Evolutionary conservation across 331 rosid genomes (phyloP), one percentile per base, ranked within the genome.

Genomic region (Dryas integrifolia): DNA sequence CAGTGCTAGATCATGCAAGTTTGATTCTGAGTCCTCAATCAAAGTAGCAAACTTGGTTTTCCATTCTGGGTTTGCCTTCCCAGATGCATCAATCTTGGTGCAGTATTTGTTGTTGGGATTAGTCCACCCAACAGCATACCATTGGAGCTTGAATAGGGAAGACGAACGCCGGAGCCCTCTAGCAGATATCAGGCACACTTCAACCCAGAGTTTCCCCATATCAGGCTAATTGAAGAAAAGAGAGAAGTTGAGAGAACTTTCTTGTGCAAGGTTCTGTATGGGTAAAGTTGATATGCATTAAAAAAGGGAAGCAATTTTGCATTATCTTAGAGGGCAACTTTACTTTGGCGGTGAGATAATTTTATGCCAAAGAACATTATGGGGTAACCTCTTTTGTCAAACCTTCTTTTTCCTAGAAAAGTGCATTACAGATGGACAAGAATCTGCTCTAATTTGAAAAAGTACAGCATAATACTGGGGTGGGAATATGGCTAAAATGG

Each of bases 121-220:
- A 64, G 90, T 76, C 96, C 98, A 92, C 26, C 87, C 96, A 46
- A 92, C 96, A 6, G 91, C 98, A 61, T 75, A 88, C 96, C 95
- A 92, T 40, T 88, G 98, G 64, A 88, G 95, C 83, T 85, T 92
- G 92, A 91, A 88, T 11, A 90, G 77, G 57, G 90, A 79, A 10
- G 85, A 79, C 9, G 95, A 79, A 53, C 80, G 90, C 66, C 84
- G 81, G 9, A 92, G 86, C 57, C 87, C 95, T 5, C 92, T 81
- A 18, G 98, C 96, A 57, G 98, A 90, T 74, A 88, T 79, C 83
- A 92, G 72, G 85, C 88, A 84, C 46, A 88, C 86, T 80, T 90
- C 98, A 10, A 92, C 82, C 95, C 88, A 88, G 77, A 76, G 80
- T 72, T 82, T 88, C 60, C 90, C 95, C 98, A 92, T 89, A 43